Base-by-base conservation (phyloP, 2,329 filamentous ascomycete genomes). In the Fusarium fujikuroi region DNA sequence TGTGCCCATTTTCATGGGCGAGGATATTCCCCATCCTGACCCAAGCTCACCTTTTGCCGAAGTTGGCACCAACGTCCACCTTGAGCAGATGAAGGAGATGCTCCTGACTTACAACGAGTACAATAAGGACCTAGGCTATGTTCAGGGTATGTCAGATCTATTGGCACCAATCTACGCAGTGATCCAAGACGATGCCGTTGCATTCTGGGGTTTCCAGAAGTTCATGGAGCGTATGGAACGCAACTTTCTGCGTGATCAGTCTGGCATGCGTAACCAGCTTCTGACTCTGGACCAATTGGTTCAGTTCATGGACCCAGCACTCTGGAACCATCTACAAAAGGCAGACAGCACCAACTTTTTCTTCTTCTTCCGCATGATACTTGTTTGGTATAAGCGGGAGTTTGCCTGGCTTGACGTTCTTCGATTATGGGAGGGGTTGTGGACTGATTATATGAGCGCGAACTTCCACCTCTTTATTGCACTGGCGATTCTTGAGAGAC, bases 11-110 rank as follows among this genome's bases (percentile, higher is more conserved):
- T 99, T 99, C 80, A 92, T 94, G 14, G 96, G 96, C 70, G 96
- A 99, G 83, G 96, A 98, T 79, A 97, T 95, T 44, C 95, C 96
- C 12, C 96, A 99, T 79, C 97, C 96, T 0, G 96, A 99, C 78
- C 96, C 96, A 0, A 93, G 95, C 70, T 98, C 95, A 1, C 95
- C 96, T 1, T 99, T 98, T 81, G 94, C 95, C 18, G 93, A 95
- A 49, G 90, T 92, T 8, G 96, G 96, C 71, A 99, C 96, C 52
- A 99, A 99, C 78, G 95, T 98, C 10, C 96, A 99, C 82, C 89
- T 99, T 72, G 96, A 99, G 83, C 96, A 99, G 84, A 93, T 99
- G 90, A 99, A 99, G 84, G 96, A 99, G 81, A 97, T 99, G 93
- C 91, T 99, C 2, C 88, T 99, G 23, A 98, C 96, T 0, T 99